Evolutionary conservation across 257 asterid species (phyloP).

Genomic region (Forsythia viridissima): DNA sequence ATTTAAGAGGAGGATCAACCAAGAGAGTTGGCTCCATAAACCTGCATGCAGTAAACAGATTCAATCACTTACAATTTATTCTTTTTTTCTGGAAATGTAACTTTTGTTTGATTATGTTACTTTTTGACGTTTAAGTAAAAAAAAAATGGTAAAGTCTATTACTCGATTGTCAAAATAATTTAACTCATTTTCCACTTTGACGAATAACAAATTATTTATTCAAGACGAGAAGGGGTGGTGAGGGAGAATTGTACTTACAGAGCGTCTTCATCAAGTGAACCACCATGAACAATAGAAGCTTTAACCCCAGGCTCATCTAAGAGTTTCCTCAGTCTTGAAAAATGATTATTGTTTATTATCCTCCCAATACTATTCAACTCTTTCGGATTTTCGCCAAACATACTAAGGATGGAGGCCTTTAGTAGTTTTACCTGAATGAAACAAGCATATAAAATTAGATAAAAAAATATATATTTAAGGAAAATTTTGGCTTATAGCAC

Average conservation of each 20-base stretch:
- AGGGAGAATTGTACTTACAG: slow-evolving; percentile 40
- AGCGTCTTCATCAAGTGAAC: slow-evolving; percentile 55
- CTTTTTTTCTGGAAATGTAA: neutral
- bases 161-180: too few species aligned
- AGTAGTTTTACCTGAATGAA: slow-evolving; percentile 61
- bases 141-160: too few species aligned
- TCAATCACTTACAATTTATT: neutral
- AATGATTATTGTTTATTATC: slow-evolving; percentile 56
- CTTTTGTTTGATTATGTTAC: neutral
- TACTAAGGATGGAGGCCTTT: slow-evolving; percentile 33
- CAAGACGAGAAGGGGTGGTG: neutral
- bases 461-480: neutral
- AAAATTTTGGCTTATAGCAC: neutral
- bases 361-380: slow-evolving; percentile 45
- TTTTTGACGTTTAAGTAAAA: neutral
- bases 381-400: slow-evolving; percentile 64
- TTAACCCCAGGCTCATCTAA: slow-evolving; percentile 56
- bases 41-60: slow-evolving; percentile 31
- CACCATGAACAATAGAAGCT: slow-evolving; percentile 59
- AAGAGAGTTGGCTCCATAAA: slow-evolving; percentile 72
- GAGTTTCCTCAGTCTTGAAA: slow-evolving; percentile 45
- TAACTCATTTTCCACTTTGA: too few species aligned
- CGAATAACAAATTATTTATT: neutral
- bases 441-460: neutral
- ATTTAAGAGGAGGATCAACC: slow-evolving; percentile 67